Evolutionary conservation across 2,329 filamentous ascomycete species (phyloP), one percentile per base, ranked within the genome.

Genomic region (Aspergillus eucalypticola): DNA sequence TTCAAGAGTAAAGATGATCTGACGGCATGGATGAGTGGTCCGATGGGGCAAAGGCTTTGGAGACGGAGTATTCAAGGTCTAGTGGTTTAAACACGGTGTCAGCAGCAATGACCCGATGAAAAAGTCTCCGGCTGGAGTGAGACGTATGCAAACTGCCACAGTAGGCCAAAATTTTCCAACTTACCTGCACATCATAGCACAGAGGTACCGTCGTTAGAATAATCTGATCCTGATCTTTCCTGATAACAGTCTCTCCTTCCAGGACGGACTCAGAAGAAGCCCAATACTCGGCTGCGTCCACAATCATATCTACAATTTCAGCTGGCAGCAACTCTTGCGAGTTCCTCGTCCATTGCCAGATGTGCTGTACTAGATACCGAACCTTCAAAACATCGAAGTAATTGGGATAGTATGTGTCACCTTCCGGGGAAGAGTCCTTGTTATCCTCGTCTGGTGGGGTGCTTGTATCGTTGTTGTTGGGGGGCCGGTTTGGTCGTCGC

Each of bases 261-360:
- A 75, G 62, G 4, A 27, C 55, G 15, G 58, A 48, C 54, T 68
- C 66, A 3, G 54, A 59, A 8, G 71, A 74, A 1, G 71, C 64
- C 73, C 73, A 75, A 54, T 75, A 74, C 54, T 75, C 76, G 1
- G 75, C 76, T 27, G 66, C 67, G 60, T 78, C 76, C 35, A 78
- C 58, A 44, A 78, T 77, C 61, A 75, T 64, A 67, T 78, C 76
- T 25, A 77, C 66, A 32, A 78, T 66, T 53, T 78, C 76, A n/a
- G 63, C 59, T 0, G 76, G 76, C 1, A 78, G 60, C 8, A 67
- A 64, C 17, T 60, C 63, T 4, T 54, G 39, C 25, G 39, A 49
- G 7, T 65, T 35, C 48, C 64, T 56, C 60, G 70, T 74, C 68
- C 69, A 55, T n/a, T 55, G 41, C 53, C 53, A 55, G 1, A 71